Evolutionary conservation across 768 basidiomycete genomes (phyloP).

Genomic region (Naganishia randhawae): DNA sequence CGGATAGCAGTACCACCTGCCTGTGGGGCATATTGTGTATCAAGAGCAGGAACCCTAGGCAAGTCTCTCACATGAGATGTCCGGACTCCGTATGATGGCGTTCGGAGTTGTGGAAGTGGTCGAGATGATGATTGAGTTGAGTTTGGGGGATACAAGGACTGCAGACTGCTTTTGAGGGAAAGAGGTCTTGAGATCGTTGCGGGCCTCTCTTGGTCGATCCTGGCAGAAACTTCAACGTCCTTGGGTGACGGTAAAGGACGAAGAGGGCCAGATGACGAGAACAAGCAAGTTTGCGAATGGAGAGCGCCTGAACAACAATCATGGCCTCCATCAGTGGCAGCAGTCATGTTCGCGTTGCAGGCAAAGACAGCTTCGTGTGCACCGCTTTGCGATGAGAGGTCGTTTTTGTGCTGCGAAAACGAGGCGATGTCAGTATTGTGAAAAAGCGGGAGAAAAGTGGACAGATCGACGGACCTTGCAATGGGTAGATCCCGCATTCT

Average conservation of each 20-base stretch:
- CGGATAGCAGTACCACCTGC: not conserved
- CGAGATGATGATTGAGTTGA: not conserved
- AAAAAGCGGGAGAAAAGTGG: not conserved
- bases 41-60: not conserved
- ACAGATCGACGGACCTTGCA: not conserved
- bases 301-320: not conserved
- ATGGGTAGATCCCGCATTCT: no score
- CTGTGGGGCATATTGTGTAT: not conserved
- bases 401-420: not conserved
- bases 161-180: not conserved
- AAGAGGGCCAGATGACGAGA: not conserved
- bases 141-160: not conserved
- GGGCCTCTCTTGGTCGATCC: not conserved
- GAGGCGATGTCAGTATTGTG: not conserved
- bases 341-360: not conserved
- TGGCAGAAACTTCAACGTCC: not conserved
- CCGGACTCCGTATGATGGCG: not conserved
- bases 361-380: not conserved
- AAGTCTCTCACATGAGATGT: slow-evolving; percentile 7
- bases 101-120: slow-evolving; percentile 8
- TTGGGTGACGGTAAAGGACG: not conserved
- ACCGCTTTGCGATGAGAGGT: not conserved
- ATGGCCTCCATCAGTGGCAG: not conserved
- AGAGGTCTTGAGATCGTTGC: not conserved
- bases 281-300: slow-evolving; percentile 3